A percentile compares a stretch with the other conserved stretches of the same genome.
phyloP scores from a whole-genome alignment of 441 rosid genomes.

The Capsella rubella region DNA sequence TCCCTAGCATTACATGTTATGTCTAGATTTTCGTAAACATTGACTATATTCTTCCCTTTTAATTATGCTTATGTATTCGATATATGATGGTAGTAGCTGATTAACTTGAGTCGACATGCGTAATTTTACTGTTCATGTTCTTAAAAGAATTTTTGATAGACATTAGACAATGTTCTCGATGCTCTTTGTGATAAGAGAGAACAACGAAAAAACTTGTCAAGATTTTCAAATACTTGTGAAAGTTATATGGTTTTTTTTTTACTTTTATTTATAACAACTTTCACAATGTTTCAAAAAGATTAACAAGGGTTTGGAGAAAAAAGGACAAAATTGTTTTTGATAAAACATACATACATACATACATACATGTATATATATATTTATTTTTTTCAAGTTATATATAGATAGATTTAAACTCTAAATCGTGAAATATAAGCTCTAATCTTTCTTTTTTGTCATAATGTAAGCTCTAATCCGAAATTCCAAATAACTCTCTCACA shows the following conservation, averaged over 20 bases:
- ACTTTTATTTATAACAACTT: background rate
- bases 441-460: too few species aligned
- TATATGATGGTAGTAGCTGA: background rate
- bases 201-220: background rate
- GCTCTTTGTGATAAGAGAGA: background rate
- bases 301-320: too few species aligned
- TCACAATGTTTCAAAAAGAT: background rate
- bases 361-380: too few species aligned
- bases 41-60: conserved; percentile 24
- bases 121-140: too few species aligned
- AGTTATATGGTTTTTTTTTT: too few species aligned
- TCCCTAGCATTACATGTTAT: conserved; percentile 31
- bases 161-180: too few species aligned
- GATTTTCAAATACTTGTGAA: too few species aligned
- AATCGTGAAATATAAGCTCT: background rate
- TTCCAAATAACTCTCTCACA: background rate
- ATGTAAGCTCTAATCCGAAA: background rate
- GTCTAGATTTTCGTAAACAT: conserved; percentile 42
- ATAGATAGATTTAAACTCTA: background rate
- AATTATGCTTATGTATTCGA: background rate
- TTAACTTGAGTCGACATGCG: too few species aligned
- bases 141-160: too few species aligned
- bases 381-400: too few species aligned
- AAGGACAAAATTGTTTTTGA: too few species aligned
- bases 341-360: too few species aligned